Evolutionary conservation across 331 rosid genomes (phyloP), one percentile per base, ranked within the genome.

Genomic region (Ulmus americana): DNA sequence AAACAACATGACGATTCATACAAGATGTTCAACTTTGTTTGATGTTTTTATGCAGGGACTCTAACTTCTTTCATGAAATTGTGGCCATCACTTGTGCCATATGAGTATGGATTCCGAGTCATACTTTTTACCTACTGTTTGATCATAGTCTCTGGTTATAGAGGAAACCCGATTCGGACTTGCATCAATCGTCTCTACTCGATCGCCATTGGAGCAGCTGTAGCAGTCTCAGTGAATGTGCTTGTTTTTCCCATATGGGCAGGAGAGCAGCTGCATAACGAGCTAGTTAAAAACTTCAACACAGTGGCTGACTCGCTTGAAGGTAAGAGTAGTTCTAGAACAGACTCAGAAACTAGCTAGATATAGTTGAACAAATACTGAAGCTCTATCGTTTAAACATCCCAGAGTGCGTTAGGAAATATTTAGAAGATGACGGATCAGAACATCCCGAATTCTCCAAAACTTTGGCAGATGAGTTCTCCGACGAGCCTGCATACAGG

Each of bases 231-330:
- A 1, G 96, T 88, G 4, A 88, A 84, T 66, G 76, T 88, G 18
- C 44, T 78, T 38, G 76, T 86, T 56, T 83, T 42, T 42, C 96
- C 95, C 10, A 86, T 82, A 0, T 88, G 96, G 96, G 96, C 94
- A 38, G 94, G 96, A 7, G 85, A 86, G 51, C 83, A 78, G 48
- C 74, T 88, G 0, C 95, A 86, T 38, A 70, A 63, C 45, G 81
- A 88, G 47, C 75, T 88, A 0, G 90, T 86, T 16, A 52, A 55
- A 0, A 75, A 54, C 71, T 86, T 86, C 61, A 2, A 80, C 67
- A 79, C 86, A 0, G 79, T 88, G 41, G 88, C 96, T 0, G 88
- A 82, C 70, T 82, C 94, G 10, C 90, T 88, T 47, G 79, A 88
- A 77, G 96, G 94, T 82, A 45, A 55, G 10, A 28, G 35, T 28